Conservation (phyloP, 2,329 filamentous ascomycete species). For the Xylariaceae sp. region DNA sequence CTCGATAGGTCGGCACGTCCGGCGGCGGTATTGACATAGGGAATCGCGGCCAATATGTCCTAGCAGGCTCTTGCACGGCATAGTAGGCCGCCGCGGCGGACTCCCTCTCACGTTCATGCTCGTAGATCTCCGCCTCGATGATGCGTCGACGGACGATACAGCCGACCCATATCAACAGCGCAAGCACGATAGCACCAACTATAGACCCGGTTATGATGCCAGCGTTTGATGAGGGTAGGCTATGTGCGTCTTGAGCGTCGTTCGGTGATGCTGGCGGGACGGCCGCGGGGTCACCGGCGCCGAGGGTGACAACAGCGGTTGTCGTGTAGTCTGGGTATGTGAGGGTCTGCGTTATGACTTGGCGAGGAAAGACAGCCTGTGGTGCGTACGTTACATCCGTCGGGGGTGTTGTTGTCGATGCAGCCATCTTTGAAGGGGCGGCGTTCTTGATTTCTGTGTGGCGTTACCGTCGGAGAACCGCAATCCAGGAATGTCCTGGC, state of each 20-base stretch:
- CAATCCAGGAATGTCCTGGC: background rate
- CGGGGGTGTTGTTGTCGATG: background rate
- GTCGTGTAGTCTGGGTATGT: constrained; percentile 25
- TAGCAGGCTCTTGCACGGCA: background rate
- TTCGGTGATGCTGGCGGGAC: constrained; percentile 5
- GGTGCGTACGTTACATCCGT: background rate
- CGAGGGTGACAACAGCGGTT: constrained; percentile 29
- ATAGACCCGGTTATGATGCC: constrained; percentile 29
- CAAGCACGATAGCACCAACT: constrained; percentile 23
- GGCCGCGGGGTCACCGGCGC: constrained; percentile 19
- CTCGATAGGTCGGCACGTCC: constrained; percentile 18
- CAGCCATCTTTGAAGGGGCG: constrained; percentile 6
- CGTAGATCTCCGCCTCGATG: constrained; percentile 10
- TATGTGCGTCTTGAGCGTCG: constrained; percentile 17
- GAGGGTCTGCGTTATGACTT: constrained; percentile 30
- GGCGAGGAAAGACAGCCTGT: constrained; percentile 18
- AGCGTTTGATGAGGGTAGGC: constrained; percentile 16
- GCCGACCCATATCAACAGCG: constrained; percentile 23
- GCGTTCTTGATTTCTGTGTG: background rate
- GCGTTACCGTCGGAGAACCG: background rate
- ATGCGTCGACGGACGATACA: constrained; percentile 19
- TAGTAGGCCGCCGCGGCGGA: background rate
- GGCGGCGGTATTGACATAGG: constrained; percentile 27
- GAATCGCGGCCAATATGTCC: constrained; percentile 22
- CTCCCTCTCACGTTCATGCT: background rate